phyloP scores from a whole-genome alignment of 139 green algal species.

The Chlamydomonas sp. region DNA sequence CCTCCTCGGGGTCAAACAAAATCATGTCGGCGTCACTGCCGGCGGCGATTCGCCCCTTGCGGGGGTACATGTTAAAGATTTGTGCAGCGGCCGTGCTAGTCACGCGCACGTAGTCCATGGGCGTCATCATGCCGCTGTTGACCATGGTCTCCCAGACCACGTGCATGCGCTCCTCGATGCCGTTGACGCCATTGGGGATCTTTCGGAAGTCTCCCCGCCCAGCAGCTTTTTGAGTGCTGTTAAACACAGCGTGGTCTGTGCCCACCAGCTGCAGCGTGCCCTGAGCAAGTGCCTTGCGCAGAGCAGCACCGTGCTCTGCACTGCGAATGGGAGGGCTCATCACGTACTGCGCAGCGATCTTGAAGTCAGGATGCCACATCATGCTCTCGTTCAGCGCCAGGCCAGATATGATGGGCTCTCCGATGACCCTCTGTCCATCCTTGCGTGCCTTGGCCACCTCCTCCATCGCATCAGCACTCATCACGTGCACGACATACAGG shows the following conservation, averaged over 20 bases:
- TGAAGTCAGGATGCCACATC: constrained; percentile 77
- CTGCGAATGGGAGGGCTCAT: constrained; percentile 89
- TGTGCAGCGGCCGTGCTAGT: constrained; percentile 77
- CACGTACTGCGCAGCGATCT: constrained; percentile 65
- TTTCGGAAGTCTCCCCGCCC: constrained; percentile 79
- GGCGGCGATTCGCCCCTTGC: constrained; percentile 71
- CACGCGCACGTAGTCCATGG: constrained; percentile 73
- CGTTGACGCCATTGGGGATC: constrained; percentile 95
- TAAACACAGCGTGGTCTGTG: constrained; percentile 91
- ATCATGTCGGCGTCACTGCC: constrained; percentile 92
- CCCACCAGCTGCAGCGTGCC: constrained; percentile 49
- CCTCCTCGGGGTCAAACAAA: constrained; percentile 70
- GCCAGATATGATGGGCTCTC: constrained; percentile 76
- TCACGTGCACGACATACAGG: constrained; percentile 97
- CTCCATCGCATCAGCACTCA: constrained; percentile 75
- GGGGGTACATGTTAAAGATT: constrained; percentile 94
- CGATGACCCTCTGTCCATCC: constrained; percentile 56
- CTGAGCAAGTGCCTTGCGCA: constrained; percentile 31
- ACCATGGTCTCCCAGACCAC: constrained; percentile 82
- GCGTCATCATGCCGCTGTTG: constrained; percentile 58
- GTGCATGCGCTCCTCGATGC: constrained; percentile 90
- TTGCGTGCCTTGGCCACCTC: constrained; percentile 56
- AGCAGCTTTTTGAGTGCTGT: constrained; percentile 77
- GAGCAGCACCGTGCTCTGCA: constrained; percentile 37
- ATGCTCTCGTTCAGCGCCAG: constrained; percentile 65